phyloP scores from a whole-genome alignment of 768 basidiomycete genomes.

The Chalciporus chontae region DNA sequence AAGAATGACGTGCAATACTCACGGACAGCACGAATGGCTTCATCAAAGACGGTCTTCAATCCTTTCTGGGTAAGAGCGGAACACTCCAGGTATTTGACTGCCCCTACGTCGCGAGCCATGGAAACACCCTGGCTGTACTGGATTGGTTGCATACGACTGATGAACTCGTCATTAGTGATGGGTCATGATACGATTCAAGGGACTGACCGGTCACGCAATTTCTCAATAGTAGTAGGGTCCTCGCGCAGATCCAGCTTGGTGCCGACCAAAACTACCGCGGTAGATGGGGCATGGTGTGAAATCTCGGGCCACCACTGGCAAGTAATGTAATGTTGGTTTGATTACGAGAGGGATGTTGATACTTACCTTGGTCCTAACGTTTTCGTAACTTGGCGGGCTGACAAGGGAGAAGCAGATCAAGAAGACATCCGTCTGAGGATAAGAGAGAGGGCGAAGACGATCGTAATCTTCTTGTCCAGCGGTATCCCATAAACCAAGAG shows the following conservation, averaged over 20 bases:
- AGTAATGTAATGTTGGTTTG: constrained; percentile 11
- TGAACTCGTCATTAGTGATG: constrained; percentile 4
- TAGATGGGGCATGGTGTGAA: constrained; percentile 93
- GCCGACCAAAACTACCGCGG: constrained; percentile 90
- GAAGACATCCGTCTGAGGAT: constrained; percentile 99
- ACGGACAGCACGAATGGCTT: constrained; percentile 96
- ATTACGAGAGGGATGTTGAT: not conserved
- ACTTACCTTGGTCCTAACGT: constrained; percentile 93
- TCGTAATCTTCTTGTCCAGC: constrained; percentile 99
- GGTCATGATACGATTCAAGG: constrained; percentile 5
- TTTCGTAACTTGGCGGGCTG: constrained; percentile 97
- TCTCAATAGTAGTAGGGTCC: constrained; percentile 88
- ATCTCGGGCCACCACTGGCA: constrained; percentile 94
- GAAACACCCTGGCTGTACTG: constrained; percentile 86
- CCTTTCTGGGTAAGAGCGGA: constrained; percentile 98
- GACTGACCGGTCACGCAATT: constrained; percentile 81
- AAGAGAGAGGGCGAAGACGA: constrained; percentile 94
- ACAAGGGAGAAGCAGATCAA: constrained; percentile 99
- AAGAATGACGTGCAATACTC: constrained; percentile 36
- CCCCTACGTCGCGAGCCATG: constrained; percentile 91
- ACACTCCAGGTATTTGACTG: constrained; percentile 95
- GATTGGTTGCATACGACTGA: constrained; percentile 91
- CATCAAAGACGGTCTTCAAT: constrained; percentile 98
- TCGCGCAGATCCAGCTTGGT: constrained; percentile 98
- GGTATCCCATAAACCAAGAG: constrained; percentile 99